Evolutionary conservation across 441 rosid species (phyloP).

Genomic region (Adansonia rubrostipa): DNA sequence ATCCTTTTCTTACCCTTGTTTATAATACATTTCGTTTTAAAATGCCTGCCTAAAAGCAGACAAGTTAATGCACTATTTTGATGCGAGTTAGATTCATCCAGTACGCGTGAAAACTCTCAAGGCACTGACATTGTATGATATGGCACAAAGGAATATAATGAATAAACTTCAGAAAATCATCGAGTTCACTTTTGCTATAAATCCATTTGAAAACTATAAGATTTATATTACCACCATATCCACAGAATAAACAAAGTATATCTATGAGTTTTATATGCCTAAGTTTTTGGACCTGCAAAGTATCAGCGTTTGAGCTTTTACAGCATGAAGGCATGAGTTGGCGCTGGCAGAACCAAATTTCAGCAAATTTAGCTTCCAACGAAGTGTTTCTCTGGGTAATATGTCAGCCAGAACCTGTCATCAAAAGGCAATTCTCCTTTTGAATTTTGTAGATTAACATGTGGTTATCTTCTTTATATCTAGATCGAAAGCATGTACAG

Average conservation of each 20-base stretch:
- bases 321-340: slow-evolving; percentile 58
- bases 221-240: background rate
- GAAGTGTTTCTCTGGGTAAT: slow-evolving; percentile 55
- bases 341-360: slow-evolving; percentile 52
- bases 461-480: background rate
- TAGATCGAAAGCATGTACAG: background rate
- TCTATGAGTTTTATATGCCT: slow-evolving; percentile 16
- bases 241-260: slow-evolving; percentile 10
- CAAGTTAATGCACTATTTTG: background rate
- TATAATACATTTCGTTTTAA: background rate
- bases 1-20: background rate
- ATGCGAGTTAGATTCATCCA: background rate
- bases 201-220: background rate
- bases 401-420: slow-evolving; percentile 55
- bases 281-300: slow-evolving; percentile 51
- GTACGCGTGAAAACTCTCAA: background rate
- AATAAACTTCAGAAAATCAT: background rate
- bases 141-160: background rate
- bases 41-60: background rate
- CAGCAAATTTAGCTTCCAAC: slow-evolving; percentile 66
- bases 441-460: background rate
- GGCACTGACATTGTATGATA: background rate
- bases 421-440: slow-evolving; percentile 32
- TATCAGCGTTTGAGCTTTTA: slow-evolving; percentile 57
- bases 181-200: background rate